Conservation (phyloP, 73 alveolate genomes). For the Tetrahymena malaccensis region DNA sequence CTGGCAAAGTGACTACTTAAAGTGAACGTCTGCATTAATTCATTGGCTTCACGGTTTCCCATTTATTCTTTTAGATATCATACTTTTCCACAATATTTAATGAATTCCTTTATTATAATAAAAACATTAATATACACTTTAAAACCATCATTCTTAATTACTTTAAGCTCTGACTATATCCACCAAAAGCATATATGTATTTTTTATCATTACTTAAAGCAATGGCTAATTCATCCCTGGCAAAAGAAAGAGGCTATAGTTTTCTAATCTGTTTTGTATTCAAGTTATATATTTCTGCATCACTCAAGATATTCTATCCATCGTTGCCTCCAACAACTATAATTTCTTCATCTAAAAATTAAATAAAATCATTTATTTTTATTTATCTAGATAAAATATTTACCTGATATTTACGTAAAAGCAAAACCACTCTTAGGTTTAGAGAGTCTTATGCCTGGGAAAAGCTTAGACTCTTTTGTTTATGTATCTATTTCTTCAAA, state of each 20-base stretch:
- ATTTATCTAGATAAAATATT: neutral
- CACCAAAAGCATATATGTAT: slow-evolving; percentile 77
- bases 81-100: slow-evolving; percentile 73
- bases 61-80: slow-evolving; percentile 52
- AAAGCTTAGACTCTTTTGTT: slow-evolving; percentile 27
- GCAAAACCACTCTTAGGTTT: slow-evolving; percentile 77
- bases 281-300: slow-evolving; percentile 54
- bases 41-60: slow-evolving; percentile 78
- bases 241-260: slow-evolving; percentile 55
- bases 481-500: slow-evolving; percentile 50
- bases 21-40: slow-evolving; percentile 78
- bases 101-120: slow-evolving; percentile 47
- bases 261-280: slow-evolving; percentile 53
- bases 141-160: neutral
- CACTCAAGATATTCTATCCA: slow-evolving; percentile 47
- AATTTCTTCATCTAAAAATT: slow-evolving; percentile 26
- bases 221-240: slow-evolving; percentile 57
- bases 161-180: slow-evolving; percentile 47
- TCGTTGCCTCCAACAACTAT: slow-evolving; percentile 77
- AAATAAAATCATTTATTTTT: neutral
- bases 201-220: slow-evolving; percentile 62
- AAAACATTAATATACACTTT: no score
- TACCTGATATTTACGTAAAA: neutral
- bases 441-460: slow-evolving; percentile 35
- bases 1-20: slow-evolving; percentile 85